Evolutionary conservation across 1,284 basidiomycete species (phyloP).

Genomic region (Mycosarcoma mackinlayi): DNA sequence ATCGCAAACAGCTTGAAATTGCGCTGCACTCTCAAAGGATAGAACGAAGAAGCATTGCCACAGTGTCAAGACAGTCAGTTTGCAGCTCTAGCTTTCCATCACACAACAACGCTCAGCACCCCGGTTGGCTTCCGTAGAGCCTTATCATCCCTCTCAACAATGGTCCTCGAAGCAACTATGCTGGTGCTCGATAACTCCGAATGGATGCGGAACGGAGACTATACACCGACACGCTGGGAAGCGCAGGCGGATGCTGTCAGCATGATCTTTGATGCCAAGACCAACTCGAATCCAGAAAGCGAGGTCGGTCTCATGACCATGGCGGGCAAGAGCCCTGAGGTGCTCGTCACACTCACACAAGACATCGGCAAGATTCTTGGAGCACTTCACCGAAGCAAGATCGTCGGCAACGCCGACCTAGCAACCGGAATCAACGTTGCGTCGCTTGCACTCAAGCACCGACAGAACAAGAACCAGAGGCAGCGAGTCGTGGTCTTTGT

Average conservation of each 20-base stretch:
- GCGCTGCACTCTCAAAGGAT: too few species aligned
- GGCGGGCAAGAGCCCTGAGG: constrained; percentile 81
- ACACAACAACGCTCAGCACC: background rate
- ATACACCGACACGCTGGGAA: constrained; percentile 81
- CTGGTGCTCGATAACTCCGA: constrained; percentile 69
- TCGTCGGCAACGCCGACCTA: constrained; percentile 84
- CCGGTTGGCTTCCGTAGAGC: constrained; percentile 18
- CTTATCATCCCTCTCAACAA: constrained; percentile 15
- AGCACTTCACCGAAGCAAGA: constrained; percentile 79
- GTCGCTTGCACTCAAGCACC: constrained; percentile 89
- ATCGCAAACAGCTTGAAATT: too few species aligned
- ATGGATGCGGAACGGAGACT: constrained; percentile 83
- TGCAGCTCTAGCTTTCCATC: background rate
- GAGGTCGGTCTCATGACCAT: constrained; percentile 98
- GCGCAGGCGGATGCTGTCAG: constrained; percentile 93
- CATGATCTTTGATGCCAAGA: constrained; percentile 90
- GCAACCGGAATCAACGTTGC: constrained; percentile 91
- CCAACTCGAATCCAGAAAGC: constrained; percentile 91
- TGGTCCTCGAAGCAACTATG: constrained; percentile 68
- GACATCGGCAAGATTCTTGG: constrained; percentile 91
- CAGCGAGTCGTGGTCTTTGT: constrained; percentile 95
- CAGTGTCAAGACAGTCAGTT: too few species aligned
- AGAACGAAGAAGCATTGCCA: too few species aligned
- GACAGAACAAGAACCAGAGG: constrained; percentile 97
- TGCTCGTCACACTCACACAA: constrained; percentile 93